Base-by-base conservation (phyloP, 2,329 filamentous ascomycete genomes). In the Gyromitra esculenta region DNA sequence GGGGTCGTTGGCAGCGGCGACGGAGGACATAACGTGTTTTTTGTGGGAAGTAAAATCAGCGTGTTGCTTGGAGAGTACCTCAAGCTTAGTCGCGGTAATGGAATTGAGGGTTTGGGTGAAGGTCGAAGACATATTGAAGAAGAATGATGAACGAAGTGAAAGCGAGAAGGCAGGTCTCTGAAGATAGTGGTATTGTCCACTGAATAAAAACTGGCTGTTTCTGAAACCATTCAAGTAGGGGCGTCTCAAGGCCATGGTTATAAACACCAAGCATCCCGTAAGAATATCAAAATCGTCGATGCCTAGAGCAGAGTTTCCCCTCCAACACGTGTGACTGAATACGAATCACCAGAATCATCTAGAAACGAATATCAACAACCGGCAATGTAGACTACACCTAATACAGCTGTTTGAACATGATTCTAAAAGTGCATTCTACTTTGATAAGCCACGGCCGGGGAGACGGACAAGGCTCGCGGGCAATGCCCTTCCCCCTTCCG, bases 11-110 rank as follows among this genome's bases (percentile, higher is more conserved):
- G 81, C 77, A 11, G 73, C 69, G 2, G 78, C 77, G 31, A 81
- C 80, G 15, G 82, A 81, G 15, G 82, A 79, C 31, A 86, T 77
- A 5, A 87, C 83, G 0, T 83, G 80, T 2, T 81, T 76, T 79
- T 88, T 88, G 50, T 84, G 84, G 48, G 82, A 81, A 67, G 87
- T 85, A 79, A 88, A 89, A 1, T 85, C 81, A 0, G 82, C 81
- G 31, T 86, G 87, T 76, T 88, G 86, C 78, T 86, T 86, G 39
- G 85, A 84, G 6, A 90, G 84, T 79, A 90, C 87, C n/a, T 83
- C 83, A 76, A 89, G 86, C 80, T 89, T 90, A 73, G 86, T 87
- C 52, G 83, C 83, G 37, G 87, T 89, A 80, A 89, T 87, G 39
- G 86, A 85, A 68, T 86, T 85, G 37, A 89, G 85, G 8, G 87